These are phyloP conservation scores for Annulohypoxylon stygium DNA, from an alignment of 495 filamentous ascomycete species.

Conservation along the genomic window DNA sequence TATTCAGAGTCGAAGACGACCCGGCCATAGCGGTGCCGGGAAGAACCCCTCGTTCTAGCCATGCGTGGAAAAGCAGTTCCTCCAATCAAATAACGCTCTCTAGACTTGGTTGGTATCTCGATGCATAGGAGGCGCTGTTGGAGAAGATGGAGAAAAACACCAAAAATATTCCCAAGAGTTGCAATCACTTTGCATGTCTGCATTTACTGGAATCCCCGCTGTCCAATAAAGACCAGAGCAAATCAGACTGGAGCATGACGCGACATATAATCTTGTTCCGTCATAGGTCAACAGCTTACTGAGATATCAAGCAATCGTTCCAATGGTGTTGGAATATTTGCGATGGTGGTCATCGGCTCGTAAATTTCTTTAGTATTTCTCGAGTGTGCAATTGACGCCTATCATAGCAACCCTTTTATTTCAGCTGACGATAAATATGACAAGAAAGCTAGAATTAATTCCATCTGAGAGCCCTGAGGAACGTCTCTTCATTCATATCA, in stretches of 20 bases:
- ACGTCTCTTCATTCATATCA: neutral
- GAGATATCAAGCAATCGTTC: conserved; percentile 8
- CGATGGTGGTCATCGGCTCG: neutral
- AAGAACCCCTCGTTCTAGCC: conserved; percentile 35
- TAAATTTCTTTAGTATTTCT: neutral
- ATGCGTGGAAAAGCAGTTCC: conserved; percentile 30
- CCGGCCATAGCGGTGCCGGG: neutral
- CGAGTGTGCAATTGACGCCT: neutral
- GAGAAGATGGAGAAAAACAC: conserved; percentile 21
- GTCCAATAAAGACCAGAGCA: neutral
- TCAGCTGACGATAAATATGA: neutral
- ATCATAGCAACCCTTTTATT: neutral
- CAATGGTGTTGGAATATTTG: neutral
- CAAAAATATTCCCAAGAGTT: conserved; percentile 21
- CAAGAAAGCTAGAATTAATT: neutral
- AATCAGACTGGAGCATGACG: neutral
- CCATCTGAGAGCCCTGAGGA: neutral
- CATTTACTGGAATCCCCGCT: conserved; percentile 29
- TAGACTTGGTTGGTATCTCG: conserved; percentile 11
- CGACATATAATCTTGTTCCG: conserved; percentile 7
- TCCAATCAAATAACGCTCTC: conserved; percentile 26
- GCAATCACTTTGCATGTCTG: conserved; percentile 26
- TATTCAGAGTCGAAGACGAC: conserved; percentile 1
- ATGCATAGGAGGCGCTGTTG: conserved; percentile 24
- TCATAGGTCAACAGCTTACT: conserved; percentile 16